Conservation (phyloP, 257 asterid genomes). For the Eustoma russellianum region DNA sequence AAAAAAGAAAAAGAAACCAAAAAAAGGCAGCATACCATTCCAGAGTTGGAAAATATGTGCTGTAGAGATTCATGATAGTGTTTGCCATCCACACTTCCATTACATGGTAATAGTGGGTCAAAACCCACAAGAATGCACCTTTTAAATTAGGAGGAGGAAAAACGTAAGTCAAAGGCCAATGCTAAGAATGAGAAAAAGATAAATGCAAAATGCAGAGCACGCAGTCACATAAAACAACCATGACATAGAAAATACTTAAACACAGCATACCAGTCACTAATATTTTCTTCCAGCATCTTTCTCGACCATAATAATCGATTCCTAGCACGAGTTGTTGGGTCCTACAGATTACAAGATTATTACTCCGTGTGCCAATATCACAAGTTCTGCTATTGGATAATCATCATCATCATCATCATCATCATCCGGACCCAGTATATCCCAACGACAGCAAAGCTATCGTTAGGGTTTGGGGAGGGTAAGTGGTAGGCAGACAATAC, state of each 20-base stretch:
- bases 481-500: too few species aligned
- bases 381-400: neutral
- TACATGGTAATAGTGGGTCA: constrained; percentile 32
- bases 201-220: too few species aligned
- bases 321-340: constrained; percentile 20
- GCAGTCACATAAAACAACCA: too few species aligned
- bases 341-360: constrained; percentile 23
- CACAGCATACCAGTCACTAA: constrained; percentile 38
- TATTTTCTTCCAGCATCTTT: constrained; percentile 37
- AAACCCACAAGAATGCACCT: constrained; percentile 52
- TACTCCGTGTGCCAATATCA: neutral
- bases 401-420: too few species aligned
- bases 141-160: neutral
- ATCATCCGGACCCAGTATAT: too few species aligned
- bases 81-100: constrained; percentile 12
- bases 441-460: too few species aligned
- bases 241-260: too few species aligned
- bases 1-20: neutral
- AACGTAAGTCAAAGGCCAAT: neutral
- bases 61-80: constrained; percentile 14
- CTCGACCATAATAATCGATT: constrained; percentile 38
- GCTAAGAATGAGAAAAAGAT: neutral
- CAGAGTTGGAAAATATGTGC: constrained; percentile 25
- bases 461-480: too few species aligned
- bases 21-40: constrained; percentile 35